Conservation (phyloP, 495 filamentous ascomycete genomes). For the Hypomontagnella monticulosa region DNA sequence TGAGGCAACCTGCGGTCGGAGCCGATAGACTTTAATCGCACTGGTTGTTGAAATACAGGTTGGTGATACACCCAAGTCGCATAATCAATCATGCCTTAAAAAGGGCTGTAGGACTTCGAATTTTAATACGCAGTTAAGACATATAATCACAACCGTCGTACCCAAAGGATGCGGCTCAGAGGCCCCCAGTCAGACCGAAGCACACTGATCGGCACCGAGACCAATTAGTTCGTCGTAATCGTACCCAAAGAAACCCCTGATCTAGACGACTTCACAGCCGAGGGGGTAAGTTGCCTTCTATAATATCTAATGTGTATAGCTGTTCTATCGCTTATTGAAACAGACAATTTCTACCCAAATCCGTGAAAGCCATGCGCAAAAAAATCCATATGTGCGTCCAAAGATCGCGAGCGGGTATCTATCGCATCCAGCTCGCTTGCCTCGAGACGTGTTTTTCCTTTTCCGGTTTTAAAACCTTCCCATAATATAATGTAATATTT, state of each 20-base stretch:
- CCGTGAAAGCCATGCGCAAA: too few relatives aligned
- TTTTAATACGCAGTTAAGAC: background rate
- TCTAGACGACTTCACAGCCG: background rate
- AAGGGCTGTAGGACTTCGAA: background rate
- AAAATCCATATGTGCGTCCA: too few relatives aligned
- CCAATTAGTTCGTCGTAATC: background rate
- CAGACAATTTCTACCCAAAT: background rate
- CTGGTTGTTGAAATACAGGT: background rate
- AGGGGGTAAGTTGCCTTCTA: slow-evolving; percentile 20
- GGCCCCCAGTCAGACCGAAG: background rate
- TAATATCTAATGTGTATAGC: slow-evolving; percentile 13
- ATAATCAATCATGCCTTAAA: background rate
- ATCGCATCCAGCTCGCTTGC: too few relatives aligned
- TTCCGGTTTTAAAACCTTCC: too few relatives aligned
- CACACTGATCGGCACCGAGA: background rate
- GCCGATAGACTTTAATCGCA: too few relatives aligned
- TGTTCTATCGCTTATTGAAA: background rate
- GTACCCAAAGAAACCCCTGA: background rate
- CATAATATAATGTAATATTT: too few relatives aligned
- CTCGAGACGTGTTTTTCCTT: too few relatives aligned
- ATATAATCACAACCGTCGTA: background rate
- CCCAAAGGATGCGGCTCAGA: background rate
- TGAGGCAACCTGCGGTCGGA: too few relatives aligned
- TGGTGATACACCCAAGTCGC: too few relatives aligned
- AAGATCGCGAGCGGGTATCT: too few relatives aligned